Conservation (phyloP, 106 monocot species). For the Dioscorea dumetorum region DNA sequence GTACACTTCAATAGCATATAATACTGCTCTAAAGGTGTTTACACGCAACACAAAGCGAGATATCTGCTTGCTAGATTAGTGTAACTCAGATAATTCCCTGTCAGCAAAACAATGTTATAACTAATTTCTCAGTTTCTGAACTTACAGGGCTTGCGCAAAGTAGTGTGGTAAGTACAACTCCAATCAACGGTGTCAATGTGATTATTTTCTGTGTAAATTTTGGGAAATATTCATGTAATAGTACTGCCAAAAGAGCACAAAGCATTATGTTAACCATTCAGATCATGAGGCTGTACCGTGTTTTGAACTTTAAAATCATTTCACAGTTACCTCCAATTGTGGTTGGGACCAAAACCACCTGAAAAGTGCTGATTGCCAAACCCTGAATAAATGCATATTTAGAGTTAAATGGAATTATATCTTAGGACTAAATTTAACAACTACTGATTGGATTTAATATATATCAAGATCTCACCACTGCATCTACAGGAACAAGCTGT, state of each 20-base stretch:
- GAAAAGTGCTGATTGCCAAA: conserved; percentile 95
- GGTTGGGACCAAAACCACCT: conserved; percentile 90
- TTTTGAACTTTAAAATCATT: neutral
- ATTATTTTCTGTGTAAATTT: conserved; percentile 85
- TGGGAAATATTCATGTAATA: conserved; percentile 86
- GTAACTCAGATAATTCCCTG: neutral
- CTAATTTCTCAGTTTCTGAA: neutral
- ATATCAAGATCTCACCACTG: conserved; percentile 48
- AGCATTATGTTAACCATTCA: neutral
- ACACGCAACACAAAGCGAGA: too few relatives aligned
- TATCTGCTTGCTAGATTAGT: too few relatives aligned
- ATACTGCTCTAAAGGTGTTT: too few relatives aligned
- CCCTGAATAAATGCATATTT: conserved; percentile 35
- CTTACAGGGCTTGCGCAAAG: conserved; percentile 90
- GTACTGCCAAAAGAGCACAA: conserved; percentile 39
- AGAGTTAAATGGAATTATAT: too few relatives aligned
- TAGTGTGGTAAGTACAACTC: conserved; percentile 90
- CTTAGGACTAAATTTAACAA: neutral
- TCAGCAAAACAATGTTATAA: neutral
- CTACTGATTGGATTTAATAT: neutral
- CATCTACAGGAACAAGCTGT: conserved; percentile 96
- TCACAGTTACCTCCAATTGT: conserved; percentile 72
- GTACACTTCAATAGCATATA: too few relatives aligned
- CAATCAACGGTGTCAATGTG: conserved; percentile 81
- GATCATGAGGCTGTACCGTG: neutral